Base-by-base conservation (phyloP, 2,329 filamentous ascomycete genomes). In the Akanthomyces muscarius region DNA sequence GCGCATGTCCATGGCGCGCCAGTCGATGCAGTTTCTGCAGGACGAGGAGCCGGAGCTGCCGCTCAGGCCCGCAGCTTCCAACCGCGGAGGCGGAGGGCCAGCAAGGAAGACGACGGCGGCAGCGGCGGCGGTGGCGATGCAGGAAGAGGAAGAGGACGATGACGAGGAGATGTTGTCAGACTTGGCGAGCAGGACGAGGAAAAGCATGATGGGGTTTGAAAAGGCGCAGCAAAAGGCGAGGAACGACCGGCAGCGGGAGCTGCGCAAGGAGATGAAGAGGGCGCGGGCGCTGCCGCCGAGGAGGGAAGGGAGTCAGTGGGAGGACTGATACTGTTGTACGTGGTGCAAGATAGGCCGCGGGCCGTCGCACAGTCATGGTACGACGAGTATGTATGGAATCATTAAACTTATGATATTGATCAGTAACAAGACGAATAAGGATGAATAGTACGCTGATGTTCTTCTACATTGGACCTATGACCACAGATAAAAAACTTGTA, bases 1-100 rank as follows among this genome's bases (percentile, higher is more conserved):
- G 0, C 86, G 90, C 21, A 81, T 92, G 61, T 92, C 91, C 21
- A 94, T 97, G 87, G 86, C 88, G 0, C 81, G 86, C 3, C 78
- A 84, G 53, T 82, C 85, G 1, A 71, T 70, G 16, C 68, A 69
- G 1, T 73, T 73, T 45, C 67, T 72, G 0, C 69, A 76, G 3
- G 70, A 71, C 3, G 70, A 74, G 6, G 73, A 74, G 36, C 63
- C 69, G 1, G 71, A 72, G 28, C 65, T 68, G n/a, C 65, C 66
- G 0, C 33, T 36, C 33, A 8, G 33, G 8, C 33, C 33, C 33
- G 33, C 33, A 2, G 61, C 68, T 0, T 53, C 50, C 25, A 64
- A 64, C 18, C 53, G 67, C 5, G 33, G 33, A 4, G 33, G 4
- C 8, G 52, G 48, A 10, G 64, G 10, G 67, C 67, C 8, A 63